A percentile compares a stretch with the other conserved stretches of the same genome.
Conservation (phyloP, 805 yeast genomes). For the Lipomyces oligophaga region DNA sequence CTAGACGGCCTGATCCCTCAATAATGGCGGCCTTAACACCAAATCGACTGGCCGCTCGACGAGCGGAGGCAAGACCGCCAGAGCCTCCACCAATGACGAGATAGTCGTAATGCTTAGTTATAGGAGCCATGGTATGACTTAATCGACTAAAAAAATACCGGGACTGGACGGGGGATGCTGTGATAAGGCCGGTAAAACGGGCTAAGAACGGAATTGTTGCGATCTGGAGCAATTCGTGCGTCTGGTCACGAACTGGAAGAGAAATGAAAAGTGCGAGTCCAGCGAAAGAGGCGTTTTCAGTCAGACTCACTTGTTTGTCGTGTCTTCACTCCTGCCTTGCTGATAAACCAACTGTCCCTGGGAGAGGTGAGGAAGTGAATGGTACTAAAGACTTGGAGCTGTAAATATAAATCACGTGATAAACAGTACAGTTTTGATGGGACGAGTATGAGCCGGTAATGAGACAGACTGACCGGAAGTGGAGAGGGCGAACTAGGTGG, state of each 20-base stretch:
- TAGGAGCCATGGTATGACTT: slow-evolving; percentile 33
- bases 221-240: neutral
- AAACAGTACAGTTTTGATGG: too few species aligned
- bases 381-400: too few species aligned
- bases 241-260: neutral
- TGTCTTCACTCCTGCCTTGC: too few species aligned
- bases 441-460: too few species aligned
- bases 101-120: slow-evolving; percentile 68
- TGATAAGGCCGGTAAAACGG: neutral
- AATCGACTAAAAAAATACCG: neutral
- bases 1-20: slow-evolving; percentile 71
- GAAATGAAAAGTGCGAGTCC: neutral
- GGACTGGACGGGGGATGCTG: neutral
- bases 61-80: slow-evolving; percentile 98
- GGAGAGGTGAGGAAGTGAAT: too few species aligned
- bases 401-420: too few species aligned
- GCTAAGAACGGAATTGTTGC: neutral
- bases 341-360: too few species aligned
- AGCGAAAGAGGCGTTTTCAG: slow-evolving; percentile 1
- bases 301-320: slow-evolving; percentile 7
- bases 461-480: too few species aligned
- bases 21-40: slow-evolving; percentile 85
- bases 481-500: too few species aligned
- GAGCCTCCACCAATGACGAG: slow-evolving; percentile 98
- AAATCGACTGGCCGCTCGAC: slow-evolving; percentile 82